Conservation (phyloP, 2,329 filamentous ascomycete genomes). For the Aspergillus fumigatiaffinis region DNA sequence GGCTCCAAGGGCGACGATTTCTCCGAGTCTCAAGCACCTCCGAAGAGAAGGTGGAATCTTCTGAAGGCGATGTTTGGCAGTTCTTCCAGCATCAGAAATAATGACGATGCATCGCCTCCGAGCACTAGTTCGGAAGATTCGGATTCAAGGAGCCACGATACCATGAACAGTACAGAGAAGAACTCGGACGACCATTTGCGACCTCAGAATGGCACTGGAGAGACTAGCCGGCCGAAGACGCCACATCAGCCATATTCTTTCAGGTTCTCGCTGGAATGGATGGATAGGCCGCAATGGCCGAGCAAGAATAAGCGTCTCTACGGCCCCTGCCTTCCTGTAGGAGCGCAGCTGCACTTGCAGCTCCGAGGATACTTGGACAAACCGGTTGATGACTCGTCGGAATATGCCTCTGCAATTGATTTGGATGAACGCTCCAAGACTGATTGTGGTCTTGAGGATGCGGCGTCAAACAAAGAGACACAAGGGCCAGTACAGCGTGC, state of each 20-base stretch:
- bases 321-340: conserved; percentile 54
- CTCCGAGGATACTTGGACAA: conserved; percentile 25
- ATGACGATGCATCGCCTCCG: conserved; percentile 36
- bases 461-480: conserved; percentile 1
- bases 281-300: conserved; percentile 50
- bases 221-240: conserved; percentile 32
- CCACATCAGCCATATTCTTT: conserved; percentile 58
- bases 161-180: conserved; percentile 19
- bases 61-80: conserved; percentile 49
- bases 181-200: conserved; percentile 26
- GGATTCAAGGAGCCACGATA: conserved; percentile 27
- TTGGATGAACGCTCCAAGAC: conserved; percentile 14
- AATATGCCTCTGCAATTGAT: conserved; percentile 16
- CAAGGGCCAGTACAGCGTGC: not conserved
- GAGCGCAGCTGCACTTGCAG: conserved; percentile 53
- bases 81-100: conserved; percentile 42
- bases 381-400: conserved; percentile 20
- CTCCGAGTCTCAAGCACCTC: conserved; percentile 20
- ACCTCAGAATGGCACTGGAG: conserved; percentile 18
- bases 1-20: conserved; percentile 24
- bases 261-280: conserved; percentile 66
- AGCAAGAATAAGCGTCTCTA: conserved; percentile 51
- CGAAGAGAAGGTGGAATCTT: conserved; percentile 49
- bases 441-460: conserved; percentile 4
- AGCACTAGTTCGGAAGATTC: conserved; percentile 36